Conservation (phyloP, 192 early-diverging fungal species). For the Gorgonomyces haynaldii region DNA sequence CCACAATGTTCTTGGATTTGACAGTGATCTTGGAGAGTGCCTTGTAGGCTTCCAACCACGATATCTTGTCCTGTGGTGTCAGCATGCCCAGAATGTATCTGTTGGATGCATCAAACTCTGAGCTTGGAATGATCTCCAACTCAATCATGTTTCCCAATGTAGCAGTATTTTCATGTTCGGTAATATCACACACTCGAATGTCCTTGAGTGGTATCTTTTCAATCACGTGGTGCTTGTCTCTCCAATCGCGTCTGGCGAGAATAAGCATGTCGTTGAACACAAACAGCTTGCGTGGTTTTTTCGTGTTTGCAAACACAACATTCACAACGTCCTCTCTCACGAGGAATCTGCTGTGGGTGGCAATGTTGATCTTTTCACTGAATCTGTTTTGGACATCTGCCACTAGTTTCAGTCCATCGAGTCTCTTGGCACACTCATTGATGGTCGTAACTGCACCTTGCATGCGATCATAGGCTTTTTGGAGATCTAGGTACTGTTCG, state of each 20-base stretch:
- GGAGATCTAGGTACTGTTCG: conserved; percentile 19
- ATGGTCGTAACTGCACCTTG: conserved; percentile 32
- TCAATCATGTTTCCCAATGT: conserved; percentile 15
- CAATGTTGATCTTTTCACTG: conserved; percentile 36
- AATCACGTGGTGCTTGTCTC: conserved; percentile 35
- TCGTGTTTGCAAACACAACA: conserved; percentile 15
- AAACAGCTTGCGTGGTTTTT: conserved; percentile 30
- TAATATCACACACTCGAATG: conserved; percentile 32
- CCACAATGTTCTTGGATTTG: conserved; percentile 19
- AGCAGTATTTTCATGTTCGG: no score
- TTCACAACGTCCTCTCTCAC: conserved; percentile 34
- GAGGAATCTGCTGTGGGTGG: conserved; percentile 28
- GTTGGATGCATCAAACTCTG: conserved; percentile 9
- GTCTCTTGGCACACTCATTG: conserved; percentile 31
- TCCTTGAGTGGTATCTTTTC: conserved; percentile 30
- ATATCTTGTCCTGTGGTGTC: conserved; percentile 18
- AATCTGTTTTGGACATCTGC: conserved; percentile 35
- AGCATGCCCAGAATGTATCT: conserved; percentile 26
- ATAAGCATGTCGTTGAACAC: conserved; percentile 44
- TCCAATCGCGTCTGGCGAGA: conserved; percentile 37
- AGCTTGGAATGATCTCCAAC: conserved; percentile 20
- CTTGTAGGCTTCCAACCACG: conserved; percentile 40
- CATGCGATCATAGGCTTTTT: conserved; percentile 28
- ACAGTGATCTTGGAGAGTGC: conserved; percentile 14
- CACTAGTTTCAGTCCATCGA: conserved; percentile 30